Conservation (phyloP, 2,329 filamentous ascomycete genomes). For the Xylariaceae sp. region DNA sequence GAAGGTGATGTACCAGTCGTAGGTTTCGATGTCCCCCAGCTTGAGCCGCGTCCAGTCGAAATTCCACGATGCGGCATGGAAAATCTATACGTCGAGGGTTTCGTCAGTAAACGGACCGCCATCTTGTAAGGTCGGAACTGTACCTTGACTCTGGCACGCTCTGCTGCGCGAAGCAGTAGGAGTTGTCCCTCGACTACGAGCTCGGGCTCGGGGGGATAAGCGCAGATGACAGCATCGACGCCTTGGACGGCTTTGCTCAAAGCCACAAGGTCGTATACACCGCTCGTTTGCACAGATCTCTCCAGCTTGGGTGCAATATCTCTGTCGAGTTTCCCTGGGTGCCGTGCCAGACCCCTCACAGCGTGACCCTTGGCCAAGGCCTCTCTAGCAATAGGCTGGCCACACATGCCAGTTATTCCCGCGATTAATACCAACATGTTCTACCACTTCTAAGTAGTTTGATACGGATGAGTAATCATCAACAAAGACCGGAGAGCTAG, state of each 20-base stretch:
- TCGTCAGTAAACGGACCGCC: no score
- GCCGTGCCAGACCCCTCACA: slow-evolving; percentile 40
- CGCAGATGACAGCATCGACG: slow-evolving; percentile 41
- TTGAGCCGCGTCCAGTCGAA: slow-evolving; percentile 21
- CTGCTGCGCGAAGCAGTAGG: slow-evolving; percentile 40
- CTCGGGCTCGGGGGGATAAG: slow-evolving; percentile 32
- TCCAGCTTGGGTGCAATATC: slow-evolving; percentile 29
- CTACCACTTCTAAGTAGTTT: neutral
- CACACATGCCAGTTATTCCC: slow-evolving; percentile 41
- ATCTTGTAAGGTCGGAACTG: slow-evolving; percentile 1
- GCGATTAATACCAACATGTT: slow-evolving; percentile 42
- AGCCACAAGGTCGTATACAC: slow-evolving; percentile 36
- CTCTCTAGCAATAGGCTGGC: slow-evolving; percentile 33
- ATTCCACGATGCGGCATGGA: slow-evolving; percentile 16
- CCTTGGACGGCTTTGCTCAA: slow-evolving; percentile 37
- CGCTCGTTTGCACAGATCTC: slow-evolving; percentile 28
- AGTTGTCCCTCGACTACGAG: slow-evolving; percentile 39
- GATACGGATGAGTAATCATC: no score
- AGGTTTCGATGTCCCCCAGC: slow-evolving; percentile 37
- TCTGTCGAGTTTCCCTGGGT: slow-evolving; percentile 32
- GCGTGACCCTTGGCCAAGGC: slow-evolving; percentile 35
- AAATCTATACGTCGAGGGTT: no score
- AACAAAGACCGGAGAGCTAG: no score
- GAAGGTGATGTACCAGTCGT: slow-evolving; percentile 41
- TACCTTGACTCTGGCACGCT: slow-evolving; percentile 37